Base-by-base conservation (phyloP, 176 grass and related monocot species). In the Phoenix dactylifera region DNA sequence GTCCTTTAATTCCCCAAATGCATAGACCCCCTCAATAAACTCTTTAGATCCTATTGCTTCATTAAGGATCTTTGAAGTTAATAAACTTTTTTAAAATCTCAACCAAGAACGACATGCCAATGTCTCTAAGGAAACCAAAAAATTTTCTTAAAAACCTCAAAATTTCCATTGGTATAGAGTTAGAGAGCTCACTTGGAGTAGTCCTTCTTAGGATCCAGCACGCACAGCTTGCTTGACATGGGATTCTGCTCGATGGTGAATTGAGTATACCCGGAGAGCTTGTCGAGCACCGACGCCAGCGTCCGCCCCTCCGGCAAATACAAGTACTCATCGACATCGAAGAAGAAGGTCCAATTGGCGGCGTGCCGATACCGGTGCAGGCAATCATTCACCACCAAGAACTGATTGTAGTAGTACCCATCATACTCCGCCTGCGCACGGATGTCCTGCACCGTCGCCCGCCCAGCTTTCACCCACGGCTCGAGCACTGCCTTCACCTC, bases 241-340 rank as follows among this genome's bases (percentile, higher is more conserved):
- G 90, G 90, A 39, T 95, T 89, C 70, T 95, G 90, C 65, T 95
- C 90, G 15, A 95, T 95, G 22, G 90, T 95, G 80, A 95, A 95
- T 74, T 95, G 90, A 19, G 90, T 89, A 73, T 78, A 95, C 0
- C 79, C 79, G 3, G 69, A 76, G 20, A 95, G 77, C 51, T 89
- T 71, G 7, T 54, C 65, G 26, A 95, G 82, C 1, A 95, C 90
- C 3, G 22, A 51, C 51, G 81, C 67, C 4, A 95, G 73, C 57
- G 32, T 68, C 1, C 79, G 49, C 0, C 86, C 86, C 6, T 76
- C 59, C 0, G 90, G 90, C 17, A 95, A 54, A 79, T 83, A 95
- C 32, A 95, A 86, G 62, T 95, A 89, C 82, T 95, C 90, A 65
- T 95, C 90, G 28, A 95, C 90, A 4, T 95, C 90, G 68, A 95